Base-by-base conservation (phyloP, 2,329 filamentous ascomycete species). In the Aspergillus costaricaensis region DNA sequence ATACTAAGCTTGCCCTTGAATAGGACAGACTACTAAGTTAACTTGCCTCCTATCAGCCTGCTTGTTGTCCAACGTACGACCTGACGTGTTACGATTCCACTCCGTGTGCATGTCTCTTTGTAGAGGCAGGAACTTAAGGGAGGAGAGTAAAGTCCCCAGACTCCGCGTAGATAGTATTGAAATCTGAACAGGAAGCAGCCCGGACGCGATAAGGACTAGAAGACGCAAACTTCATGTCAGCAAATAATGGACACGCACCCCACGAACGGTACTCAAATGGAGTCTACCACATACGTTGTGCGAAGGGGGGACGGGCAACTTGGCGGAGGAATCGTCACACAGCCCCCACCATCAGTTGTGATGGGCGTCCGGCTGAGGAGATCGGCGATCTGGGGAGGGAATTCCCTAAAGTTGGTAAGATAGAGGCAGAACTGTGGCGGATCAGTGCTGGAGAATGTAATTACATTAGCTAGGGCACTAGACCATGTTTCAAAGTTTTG, bases 371-470 rank as follows among this genome's bases (percentile, higher is more conserved):
- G 36, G 21, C 15, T 21, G 4, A 52, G 30, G 6, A 41, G 21
- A 25, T 41, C 14, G 21, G 41, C 15, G 21, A 41, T 30, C 19
- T 53, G 51, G 6, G 51, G 36, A 9, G 36, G 51, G 15, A 25
- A 53, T 7, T 53, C 51, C 19, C 15, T 25, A 12, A 53, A 53
- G 51, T 53, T 53, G 36, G 51, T 53, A 4, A 53, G 36, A 14
- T 41, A 53, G 51, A 53, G 36, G 36, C 51, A 53, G 51, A 53
- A 53, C 14, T 53, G 36, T 5, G 27, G 21, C 19, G 51, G 51
- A 4, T 53, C 51, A 6, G 51, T 53, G 19, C 51, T 53, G 19
- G 5, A 17, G 2, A 25, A 23, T 27, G 12, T 12, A 1, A 2
- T 6, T 17, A 17, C 12, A 14, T 51, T 14, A 32, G 30, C 4